phyloP scores from a whole-genome alignment of 345 rosid genomes.

The Eucalyptus albens region DNA sequence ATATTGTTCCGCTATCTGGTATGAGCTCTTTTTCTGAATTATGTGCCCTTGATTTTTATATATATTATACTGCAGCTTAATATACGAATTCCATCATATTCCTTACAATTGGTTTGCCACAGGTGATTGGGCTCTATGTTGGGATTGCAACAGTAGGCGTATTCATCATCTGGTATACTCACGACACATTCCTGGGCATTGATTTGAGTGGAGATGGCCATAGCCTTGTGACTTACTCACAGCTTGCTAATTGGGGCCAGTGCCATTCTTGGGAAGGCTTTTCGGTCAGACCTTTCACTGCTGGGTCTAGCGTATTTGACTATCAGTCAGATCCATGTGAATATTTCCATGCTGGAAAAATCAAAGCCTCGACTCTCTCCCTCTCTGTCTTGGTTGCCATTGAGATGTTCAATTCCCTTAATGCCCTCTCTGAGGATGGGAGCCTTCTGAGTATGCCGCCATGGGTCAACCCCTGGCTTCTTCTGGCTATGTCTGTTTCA shows the following conservation, averaged over 20 bases:
- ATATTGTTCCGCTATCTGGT: constrained; percentile 98
- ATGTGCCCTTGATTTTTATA: neutral
- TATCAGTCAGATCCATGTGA: constrained; percentile 71
- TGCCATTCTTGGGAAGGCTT: constrained; percentile 72
- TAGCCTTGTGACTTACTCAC: constrained; percentile 67
- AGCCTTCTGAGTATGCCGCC: constrained; percentile 92
- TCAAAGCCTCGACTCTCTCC: constrained; percentile 86
- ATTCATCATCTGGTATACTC: constrained; percentile 93
- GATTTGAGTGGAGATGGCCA: constrained; percentile 94
- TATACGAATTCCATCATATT: neutral
- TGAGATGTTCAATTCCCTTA: constrained; percentile 95
- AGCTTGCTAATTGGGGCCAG: constrained; percentile 77
- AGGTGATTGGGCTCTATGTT: constrained; percentile 95
- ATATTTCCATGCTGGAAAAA: constrained; percentile 70
- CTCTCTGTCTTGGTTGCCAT: constrained; percentile 89
- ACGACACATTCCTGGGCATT: constrained; percentile 55
- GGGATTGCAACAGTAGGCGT: constrained; percentile 91
- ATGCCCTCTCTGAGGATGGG: constrained; percentile 86
- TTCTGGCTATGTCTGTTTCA: constrained; percentile 69
- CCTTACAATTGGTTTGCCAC: neutral
- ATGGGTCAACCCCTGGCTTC: constrained; percentile 90
- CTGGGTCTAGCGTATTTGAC: constrained; percentile 42
- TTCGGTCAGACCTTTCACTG: constrained; percentile 59
- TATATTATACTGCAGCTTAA: neutral
- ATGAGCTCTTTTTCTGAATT: neutral